These are phyloP conservation scores for Fusarium incarnatum DNA, from an alignment of 2,329 filamentous ascomycete genomes.

Conservation along the genomic window DNA sequence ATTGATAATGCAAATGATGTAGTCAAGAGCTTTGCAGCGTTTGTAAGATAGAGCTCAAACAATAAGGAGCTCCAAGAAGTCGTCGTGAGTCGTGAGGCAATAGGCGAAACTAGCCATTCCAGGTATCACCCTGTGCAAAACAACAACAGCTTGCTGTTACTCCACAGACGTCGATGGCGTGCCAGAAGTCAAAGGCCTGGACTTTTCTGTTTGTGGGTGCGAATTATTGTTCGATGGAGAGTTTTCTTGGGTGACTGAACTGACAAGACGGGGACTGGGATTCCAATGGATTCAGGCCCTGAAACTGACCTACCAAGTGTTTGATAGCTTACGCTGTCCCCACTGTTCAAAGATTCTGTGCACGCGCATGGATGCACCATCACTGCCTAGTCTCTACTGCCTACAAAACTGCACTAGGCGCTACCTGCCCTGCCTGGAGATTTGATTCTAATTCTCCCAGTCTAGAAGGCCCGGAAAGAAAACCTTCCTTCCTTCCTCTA, in stretches of 20 bases:
- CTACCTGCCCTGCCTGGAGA: constrained; percentile 34
- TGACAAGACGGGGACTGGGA: constrained; percentile 22
- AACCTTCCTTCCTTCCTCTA: constrained; percentile 37
- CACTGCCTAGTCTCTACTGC: not conserved
- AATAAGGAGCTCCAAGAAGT: not conserved
- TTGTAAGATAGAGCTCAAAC: not conserved
- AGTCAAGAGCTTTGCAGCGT: not conserved
- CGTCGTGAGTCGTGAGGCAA: constrained; percentile 4
- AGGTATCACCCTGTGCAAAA: constrained; percentile 21
- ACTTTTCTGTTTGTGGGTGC: constrained; percentile 38
- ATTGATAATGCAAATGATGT: not conserved
- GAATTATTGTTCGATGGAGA: constrained; percentile 16
- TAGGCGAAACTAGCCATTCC: constrained; percentile 4
- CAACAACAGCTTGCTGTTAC: constrained; percentile 1
- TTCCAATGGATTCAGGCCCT: constrained; percentile 20
- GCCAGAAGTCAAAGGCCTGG: constrained; percentile 28
- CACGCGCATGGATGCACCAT: constrained; percentile 24
- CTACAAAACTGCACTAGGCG: not conserved
- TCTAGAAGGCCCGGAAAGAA: constrained; percentile 38
- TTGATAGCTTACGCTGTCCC: constrained; percentile 23
- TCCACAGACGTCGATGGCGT: constrained; percentile 35
- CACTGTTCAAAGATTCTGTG: constrained; percentile 34
- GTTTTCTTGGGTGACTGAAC: not conserved
- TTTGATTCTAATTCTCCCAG: constrained; percentile 26
- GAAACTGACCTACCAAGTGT: constrained; percentile 34